Conservation (phyloP, 1,139 yeast genomes). For the Sugiyamaella castrensis region DNA sequence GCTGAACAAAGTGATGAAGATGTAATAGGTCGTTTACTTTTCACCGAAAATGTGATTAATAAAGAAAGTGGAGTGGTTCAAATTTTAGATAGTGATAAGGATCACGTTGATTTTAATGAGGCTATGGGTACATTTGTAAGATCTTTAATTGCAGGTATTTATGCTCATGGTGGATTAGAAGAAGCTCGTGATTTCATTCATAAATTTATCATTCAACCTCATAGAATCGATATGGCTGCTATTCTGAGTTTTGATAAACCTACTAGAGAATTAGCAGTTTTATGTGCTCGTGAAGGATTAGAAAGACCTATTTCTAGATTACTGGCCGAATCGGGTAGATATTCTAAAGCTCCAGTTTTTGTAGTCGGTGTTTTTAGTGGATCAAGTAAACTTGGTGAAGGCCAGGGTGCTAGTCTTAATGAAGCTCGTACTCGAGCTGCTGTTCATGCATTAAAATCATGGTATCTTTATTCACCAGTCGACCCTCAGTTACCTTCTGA, state of each 20-base stretch:
- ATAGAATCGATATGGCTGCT: conserved; percentile 68
- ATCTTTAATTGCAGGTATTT: conserved; percentile 45
- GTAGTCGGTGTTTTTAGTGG: conserved; percentile 93
- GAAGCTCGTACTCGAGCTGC: conserved; percentile 94
- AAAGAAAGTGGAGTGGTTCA: conserved; percentile 46
- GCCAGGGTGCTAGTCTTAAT: conserved; percentile 84
- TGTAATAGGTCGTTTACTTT: conserved; percentile 36
- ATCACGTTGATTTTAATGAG: conserved; percentile 37
- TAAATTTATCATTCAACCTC: conserved; percentile 64
- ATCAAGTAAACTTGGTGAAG: conserved; percentile 81
- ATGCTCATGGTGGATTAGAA: conserved; percentile 53
- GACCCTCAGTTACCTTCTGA: conserved; percentile 63
- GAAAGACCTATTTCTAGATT: conserved; percentile 76
- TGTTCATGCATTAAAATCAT: conserved; percentile 83
- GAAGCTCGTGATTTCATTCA: conserved; percentile 63
- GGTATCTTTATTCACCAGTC: conserved; percentile 86
- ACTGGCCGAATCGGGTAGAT: conserved; percentile 90
- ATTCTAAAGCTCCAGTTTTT: conserved; percentile 76
- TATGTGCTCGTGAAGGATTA: conserved; percentile 77
- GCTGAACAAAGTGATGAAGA: conserved; percentile 62
- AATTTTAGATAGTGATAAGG: conserved; percentile 34
- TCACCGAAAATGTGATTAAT: conserved; percentile 27
- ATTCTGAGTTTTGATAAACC: conserved; percentile 84
- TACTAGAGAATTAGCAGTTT: conserved; percentile 72
- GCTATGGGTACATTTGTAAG: conserved; percentile 51